These are phyloP conservation scores for Rubroboletus pulcherrimus DNA, from an alignment of 768 basidiomycete genomes.

Conservation along the genomic window DNA sequence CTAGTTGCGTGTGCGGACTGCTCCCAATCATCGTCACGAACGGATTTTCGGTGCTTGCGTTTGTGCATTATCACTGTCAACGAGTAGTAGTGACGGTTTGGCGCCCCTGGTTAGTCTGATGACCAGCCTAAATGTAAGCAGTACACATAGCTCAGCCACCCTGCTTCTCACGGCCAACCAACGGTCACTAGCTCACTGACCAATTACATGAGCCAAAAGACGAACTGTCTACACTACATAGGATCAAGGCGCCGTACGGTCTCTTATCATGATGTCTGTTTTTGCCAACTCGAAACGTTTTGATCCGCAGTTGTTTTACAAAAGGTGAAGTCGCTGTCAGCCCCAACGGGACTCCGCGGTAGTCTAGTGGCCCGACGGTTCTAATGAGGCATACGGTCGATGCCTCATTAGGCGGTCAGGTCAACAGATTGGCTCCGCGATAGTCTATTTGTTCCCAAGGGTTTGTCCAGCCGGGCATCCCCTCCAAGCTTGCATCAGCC, in stretches of 20 bases:
- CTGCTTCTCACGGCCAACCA: not conserved
- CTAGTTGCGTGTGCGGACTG: not conserved
- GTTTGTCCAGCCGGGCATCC: not conserved
- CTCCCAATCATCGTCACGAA: slow-evolving; percentile 12
- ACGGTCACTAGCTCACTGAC: not conserved
- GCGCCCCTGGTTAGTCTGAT: not conserved
- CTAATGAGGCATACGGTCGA: too few relatives aligned
- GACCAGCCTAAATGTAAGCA: not conserved
- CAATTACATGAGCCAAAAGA: not conserved
- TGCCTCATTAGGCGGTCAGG: too few relatives aligned
- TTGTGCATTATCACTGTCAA: slow-evolving; percentile 19
- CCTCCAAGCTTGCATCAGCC: not conserved
- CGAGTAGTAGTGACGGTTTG: not conserved
- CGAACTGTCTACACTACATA: not conserved
- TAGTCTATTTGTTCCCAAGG: not conserved
- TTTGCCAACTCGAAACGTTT: not conserved
- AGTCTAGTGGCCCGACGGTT: too few relatives aligned
- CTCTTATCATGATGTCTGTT: not conserved
- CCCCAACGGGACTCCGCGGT: not conserved
- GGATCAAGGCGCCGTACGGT: not conserved
- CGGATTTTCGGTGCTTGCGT: slow-evolving; percentile 21
- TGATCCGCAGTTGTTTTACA: too few relatives aligned
- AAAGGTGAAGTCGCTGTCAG: not conserved
- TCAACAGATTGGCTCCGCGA: not conserved
- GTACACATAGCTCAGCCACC: not conserved